Evolutionary conservation across 1,284 basidiomycete species (phyloP).

Genomic region (Hemileccinum hortonii): DNA sequence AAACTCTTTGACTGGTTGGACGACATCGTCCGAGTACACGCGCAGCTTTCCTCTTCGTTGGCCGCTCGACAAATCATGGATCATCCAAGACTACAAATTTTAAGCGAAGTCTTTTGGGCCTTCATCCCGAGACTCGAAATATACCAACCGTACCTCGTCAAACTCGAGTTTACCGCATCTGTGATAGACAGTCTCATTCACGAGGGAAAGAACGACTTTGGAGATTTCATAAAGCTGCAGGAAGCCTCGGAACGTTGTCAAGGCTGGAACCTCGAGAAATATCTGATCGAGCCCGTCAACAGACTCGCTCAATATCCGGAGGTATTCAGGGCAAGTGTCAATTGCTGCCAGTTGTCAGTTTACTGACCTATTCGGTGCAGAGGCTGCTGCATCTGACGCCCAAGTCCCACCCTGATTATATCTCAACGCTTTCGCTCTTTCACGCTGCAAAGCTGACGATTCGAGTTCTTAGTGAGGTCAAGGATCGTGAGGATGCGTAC

Average conservation of each 20-base stretch:
- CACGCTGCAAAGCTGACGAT: slow-evolving; percentile 69
- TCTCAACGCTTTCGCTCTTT: slow-evolving; percentile 64
- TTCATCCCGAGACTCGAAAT: slow-evolving; percentile 72
- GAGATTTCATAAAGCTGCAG: slow-evolving; percentile 80
- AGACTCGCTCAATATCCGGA: slow-evolving; percentile 72
- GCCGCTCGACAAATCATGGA: slow-evolving; percentile 45
- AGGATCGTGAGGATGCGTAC: slow-evolving; percentile 81
- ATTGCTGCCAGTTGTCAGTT: neutral
- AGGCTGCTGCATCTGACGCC: slow-evolving; percentile 68
- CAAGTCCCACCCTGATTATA: slow-evolving; percentile 64
- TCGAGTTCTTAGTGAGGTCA: slow-evolving; percentile 77
- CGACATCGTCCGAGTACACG: slow-evolving; percentile 77
- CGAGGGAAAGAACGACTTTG: slow-evolving; percentile 66
- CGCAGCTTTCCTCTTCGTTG: slow-evolving; percentile 56
- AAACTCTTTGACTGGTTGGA: slow-evolving; percentile 83
- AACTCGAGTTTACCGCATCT: slow-evolving; percentile 60
- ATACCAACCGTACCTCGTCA: slow-evolving; percentile 82
- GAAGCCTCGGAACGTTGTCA: slow-evolving; percentile 52
- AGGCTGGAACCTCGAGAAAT: slow-evolving; percentile 62
- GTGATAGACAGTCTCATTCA: slow-evolving; percentile 56
- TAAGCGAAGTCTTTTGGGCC: slow-evolving; percentile 57
- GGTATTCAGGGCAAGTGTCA: slow-evolving; percentile 65
- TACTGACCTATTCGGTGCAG: slow-evolving; percentile 36
- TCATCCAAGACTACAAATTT: slow-evolving; percentile 45
- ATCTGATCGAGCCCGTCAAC: slow-evolving; percentile 75